phyloP scores from a whole-genome alignment of 1,284 basidiomycete genomes.

The Sanguinoderma infundibulare region DNA sequence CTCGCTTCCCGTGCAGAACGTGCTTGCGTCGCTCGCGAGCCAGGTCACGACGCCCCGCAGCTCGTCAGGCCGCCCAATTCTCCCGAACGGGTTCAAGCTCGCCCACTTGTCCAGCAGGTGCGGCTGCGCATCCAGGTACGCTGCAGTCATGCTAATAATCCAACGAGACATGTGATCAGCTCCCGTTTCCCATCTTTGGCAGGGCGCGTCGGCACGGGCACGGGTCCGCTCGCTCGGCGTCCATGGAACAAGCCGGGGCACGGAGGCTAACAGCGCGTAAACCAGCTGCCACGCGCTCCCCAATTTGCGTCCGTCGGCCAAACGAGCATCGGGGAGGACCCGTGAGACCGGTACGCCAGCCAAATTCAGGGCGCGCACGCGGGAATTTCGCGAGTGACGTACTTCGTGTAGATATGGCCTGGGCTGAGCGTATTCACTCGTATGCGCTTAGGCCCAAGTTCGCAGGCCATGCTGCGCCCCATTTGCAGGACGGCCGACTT shows the following conservation, averaged over 20 bases:
- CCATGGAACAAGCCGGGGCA: background rate
- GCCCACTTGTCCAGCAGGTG: slow-evolving; percentile 76
- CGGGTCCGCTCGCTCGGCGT: background rate
- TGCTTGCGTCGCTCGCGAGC: slow-evolving; percentile 82
- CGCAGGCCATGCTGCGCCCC: slow-evolving; percentile 84
- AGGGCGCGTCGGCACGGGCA: background rate
- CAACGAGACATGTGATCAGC: background rate
- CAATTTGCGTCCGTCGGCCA: background rate
- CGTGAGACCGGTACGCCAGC: background rate
- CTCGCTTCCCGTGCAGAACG: slow-evolving; percentile 79
- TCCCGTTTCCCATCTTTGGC: background rate
- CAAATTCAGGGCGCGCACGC: background rate
- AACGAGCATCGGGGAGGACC: background rate
- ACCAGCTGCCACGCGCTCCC: too few relatives aligned
- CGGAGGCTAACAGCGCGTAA: background rate
- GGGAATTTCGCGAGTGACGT: slow-evolving; percentile 29
- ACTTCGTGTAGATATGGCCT: slow-evolving; percentile 79
- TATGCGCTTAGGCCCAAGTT: slow-evolving; percentile 73
- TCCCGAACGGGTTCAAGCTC: slow-evolving; percentile 73
- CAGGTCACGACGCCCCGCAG: slow-evolving; percentile 78
- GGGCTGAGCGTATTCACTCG: slow-evolving; percentile 80
- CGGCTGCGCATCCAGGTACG: slow-evolving; percentile 73
- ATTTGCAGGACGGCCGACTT: slow-evolving; percentile 86
- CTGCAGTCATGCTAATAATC: slow-evolving; percentile 81
- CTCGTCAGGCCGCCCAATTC: slow-evolving; percentile 79